Base-by-base conservation (phyloP, 129 eudicot genomes). In the Gnaphalium uliginosum region DNA sequence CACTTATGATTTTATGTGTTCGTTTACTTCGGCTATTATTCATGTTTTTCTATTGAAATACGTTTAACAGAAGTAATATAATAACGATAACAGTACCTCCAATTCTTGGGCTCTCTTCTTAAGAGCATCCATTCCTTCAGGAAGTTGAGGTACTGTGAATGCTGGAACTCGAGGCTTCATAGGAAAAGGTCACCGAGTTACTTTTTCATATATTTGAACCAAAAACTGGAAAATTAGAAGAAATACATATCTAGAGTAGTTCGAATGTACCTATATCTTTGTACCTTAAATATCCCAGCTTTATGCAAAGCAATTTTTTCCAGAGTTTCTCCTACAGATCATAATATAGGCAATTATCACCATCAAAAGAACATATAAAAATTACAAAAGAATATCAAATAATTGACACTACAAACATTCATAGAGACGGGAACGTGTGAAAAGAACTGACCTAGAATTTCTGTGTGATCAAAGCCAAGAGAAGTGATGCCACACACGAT, bases 241-340 rank as follows among this genome's bases (percentile, higher is more conserved):
- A 43, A 66, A 73, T 48, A 35, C 5, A 33, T 67, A 77, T 50
- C 35, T n/a, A 75, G 60, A 58, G 66, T 69, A 25, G 81, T 48
- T n/a, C 53, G 69, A 69, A 60, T 61, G 63, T 62, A 35, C 32
- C 57, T 43, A 75, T 72, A 65, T 65, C 50, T 78, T 69, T 69
- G 81, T 84, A 90, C 98, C 96, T 92, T 92, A 76, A 92, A 81
- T 29, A 92, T 92, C 76, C 98, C 98, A 76, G 98, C 96, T 76
- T 92, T 92, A 68, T 92, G 96, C 65, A 82, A 84, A 81, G 98
- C 98, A 78, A 92, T 92, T 76, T 86, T 54, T 68, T 48, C 87
- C 54, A 92, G 87, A 26, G 90, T 89, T 69, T 92, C 85, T 72
- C 98, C 98, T 92, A 82, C 78, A 65, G 43, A 75, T 81, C 32